phyloP scores from a whole-genome alignment of 2,329 filamentous ascomycete genomes.

The Elsinoe batatas region DNA sequence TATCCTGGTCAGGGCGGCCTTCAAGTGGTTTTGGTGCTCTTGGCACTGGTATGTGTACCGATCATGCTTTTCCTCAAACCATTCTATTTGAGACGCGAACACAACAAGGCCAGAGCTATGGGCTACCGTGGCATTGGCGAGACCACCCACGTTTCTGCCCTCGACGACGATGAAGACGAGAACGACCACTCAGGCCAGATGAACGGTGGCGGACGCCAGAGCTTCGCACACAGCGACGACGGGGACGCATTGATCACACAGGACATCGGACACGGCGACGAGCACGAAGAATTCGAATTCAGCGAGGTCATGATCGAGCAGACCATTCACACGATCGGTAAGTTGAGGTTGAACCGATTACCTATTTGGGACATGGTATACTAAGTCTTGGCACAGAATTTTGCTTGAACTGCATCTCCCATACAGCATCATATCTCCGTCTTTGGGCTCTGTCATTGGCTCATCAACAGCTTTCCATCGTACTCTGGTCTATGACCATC shows the following conservation, averaged over 20 bases:
- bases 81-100: conserved; percentile 85
- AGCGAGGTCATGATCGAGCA: conserved; percentile 97
- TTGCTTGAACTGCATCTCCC: conserved; percentile 96
- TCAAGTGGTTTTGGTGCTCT: conserved; percentile 66
- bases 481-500: conserved; percentile 95
- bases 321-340: conserved; percentile 96
- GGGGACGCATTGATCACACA: conserved; percentile 82
- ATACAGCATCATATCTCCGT: conserved; percentile 96
- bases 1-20: conserved; percentile 68
- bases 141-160: conserved; percentile 73
- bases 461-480: conserved; percentile 92
- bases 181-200: conserved; percentile 41
- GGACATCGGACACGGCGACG: conserved; percentile 62
- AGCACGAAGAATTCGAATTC: conserved; percentile 96
- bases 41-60: conserved; percentile 81
- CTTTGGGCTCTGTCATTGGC: conserved; percentile 96
- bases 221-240: conserved; percentile 61
- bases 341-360: conserved; percentile 27
- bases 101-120: conserved; percentile 76
- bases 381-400: conserved; percentile 55
- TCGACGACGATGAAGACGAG: conserved; percentile 78
- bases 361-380: conserved; percentile 10
- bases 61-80: conserved; percentile 91
- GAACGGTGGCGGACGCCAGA: conserved; percentile 49
- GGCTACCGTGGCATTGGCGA: conserved; percentile 94